Percentiles rank a stretch among this genome's conserved stretches.
Evolutionary conservation across 2,329 filamentous ascomycete genomes (phyloP).

Genomic region (Amauroascus verrucosus): DNA sequence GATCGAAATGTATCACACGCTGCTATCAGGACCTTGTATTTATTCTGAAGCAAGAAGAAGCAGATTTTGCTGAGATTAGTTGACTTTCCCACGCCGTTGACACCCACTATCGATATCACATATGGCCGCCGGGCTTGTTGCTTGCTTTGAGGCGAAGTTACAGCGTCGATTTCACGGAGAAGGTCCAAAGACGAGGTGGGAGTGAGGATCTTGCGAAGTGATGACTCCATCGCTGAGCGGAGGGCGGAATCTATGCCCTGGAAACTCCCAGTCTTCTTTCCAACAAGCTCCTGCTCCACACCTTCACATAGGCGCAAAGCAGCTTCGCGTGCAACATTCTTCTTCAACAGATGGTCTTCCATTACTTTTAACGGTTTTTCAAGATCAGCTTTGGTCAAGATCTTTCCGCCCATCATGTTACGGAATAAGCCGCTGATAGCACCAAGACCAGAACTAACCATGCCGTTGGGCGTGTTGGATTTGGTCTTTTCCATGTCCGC

Average conservation of each 20-base stretch:
- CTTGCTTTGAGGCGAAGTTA: conserved; percentile 56
- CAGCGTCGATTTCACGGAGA: conserved; percentile 78
- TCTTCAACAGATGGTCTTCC: conserved; percentile 87
- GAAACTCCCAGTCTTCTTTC: conserved; percentile 84
- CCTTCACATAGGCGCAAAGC: conserved; percentile 83
- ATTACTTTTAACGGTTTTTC: conserved; percentile 90
- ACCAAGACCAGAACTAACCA: conserved; percentile 69
- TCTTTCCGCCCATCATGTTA: conserved; percentile 91
- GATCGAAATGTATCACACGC: conserved; percentile 96
- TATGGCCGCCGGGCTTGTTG: conserved; percentile 67
- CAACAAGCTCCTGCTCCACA: conserved; percentile 79
- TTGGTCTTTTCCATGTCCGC: conserved; percentile 57
- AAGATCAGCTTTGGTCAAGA: conserved; percentile 75
- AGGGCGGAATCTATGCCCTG: conserved; percentile 79
- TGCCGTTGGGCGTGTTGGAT: conserved; percentile 43
- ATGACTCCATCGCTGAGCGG: conserved; percentile 78
- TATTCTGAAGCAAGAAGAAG: conserved; percentile 95
- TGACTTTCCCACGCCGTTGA: conserved; percentile 96
- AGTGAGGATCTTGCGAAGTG: conserved; percentile 87
- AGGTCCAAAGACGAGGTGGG: conserved; percentile 91
- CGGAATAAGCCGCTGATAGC: conserved; percentile 82
- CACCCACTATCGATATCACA: conserved; percentile 94
- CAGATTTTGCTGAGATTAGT: conserved; percentile 97
- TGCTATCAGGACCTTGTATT: conserved; percentile 86
- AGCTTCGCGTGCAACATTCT: conserved; percentile 93